Base-by-base conservation (phyloP, 129 eudicot genomes). In the Chrysanthemum makinoi region DNA sequence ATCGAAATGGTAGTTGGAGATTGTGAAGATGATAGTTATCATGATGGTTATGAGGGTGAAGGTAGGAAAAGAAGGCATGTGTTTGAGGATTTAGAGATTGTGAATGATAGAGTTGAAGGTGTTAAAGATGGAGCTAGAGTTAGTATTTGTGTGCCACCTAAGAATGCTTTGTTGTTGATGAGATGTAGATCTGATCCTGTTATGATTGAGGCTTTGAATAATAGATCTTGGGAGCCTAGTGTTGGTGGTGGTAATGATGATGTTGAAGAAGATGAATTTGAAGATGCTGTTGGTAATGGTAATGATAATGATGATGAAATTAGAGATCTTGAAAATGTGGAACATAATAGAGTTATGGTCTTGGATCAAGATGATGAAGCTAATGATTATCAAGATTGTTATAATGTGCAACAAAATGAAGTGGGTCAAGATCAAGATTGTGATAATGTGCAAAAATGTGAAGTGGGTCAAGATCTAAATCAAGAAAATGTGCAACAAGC, bases 181-280 rank as follows among this genome's bases (percentile, higher is more conserved):
- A 86, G 99, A 79, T 86, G 97, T 56, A 84, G 97, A 90, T 95
- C 97, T 84, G 99, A 95, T 66, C 99, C 97, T 4, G 59, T 88
- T 68, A 88, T 84, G 54, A 76, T 86, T 89, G 88, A 88, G 33
- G 81, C 89, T 74, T 86, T 94, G 65, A 79, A 87, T 51, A 81
- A 69, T 66, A 35, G 86, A 49, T 82, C 86, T 49, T 89, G 92
- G 92, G 98, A 87, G 66, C 73, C 77, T 30, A 65, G 18, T 72
- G 44, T 72, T 46, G 33, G 9, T 47, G 58, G 12, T 46, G 12
- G 14, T 24, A 66, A 30, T 28, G 75, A 76, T 19, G 75, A 51
- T 3, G 85, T 46, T 0, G 90, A 61, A 44, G 79, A 61, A 10
- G 62, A 56, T 19, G 77, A 62, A 10, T 22, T 39, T 7, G 46